Evolutionary conservation across 2,329 filamentous ascomycete genomes (phyloP), one percentile per base, ranked within the genome.

Genomic region (Emergomyces orientalis): DNA sequence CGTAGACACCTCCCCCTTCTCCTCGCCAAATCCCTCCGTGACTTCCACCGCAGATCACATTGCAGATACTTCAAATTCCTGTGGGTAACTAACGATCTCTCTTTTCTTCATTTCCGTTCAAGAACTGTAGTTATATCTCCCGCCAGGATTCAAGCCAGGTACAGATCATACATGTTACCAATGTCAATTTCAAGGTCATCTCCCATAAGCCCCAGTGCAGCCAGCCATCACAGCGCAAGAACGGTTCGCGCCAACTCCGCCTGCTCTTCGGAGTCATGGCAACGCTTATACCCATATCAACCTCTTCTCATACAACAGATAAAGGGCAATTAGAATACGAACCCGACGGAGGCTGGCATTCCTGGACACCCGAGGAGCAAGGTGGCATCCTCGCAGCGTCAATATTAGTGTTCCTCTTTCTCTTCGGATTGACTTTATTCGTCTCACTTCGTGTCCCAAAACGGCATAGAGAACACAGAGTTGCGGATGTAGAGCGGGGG

Each of bases 381-480:
- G 70, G 66, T 14, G 71, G 71, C 11, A 62, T 73, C 19, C 68
- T 73, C 13, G 69, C 69, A 8, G 70, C 67, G 5, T 66, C 68
- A 19, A 65, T 71, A 37, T 61, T 72, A 2, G 63, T 66, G 8
- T 67, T 67, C 7, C 22, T 71, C 19, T 60, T 71, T 58, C 52
- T 71, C 19, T 43, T 70, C n/a, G 65, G 37, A 19, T 30, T 70
- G n/a, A 56, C 65, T 13, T 49, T 64, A 32, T 69, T 62, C 25
- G 37, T 63, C 9, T 63, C 34, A 34, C 55, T 58, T n/a, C 47
- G 34, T 32, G 52, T 19, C n/a, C 61, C 34, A 34, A 41, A 32
- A 14, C 14, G 25, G 30, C 27, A 19, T 19, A 45, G 13, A 47
- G 30, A 30, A 19, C 25, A 27, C 41, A 39, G 32, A 17, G n/a